Conservation (phyloP, 2,329 filamentous ascomycete genomes). For the Pseudogymnoascus sp. region DNA sequence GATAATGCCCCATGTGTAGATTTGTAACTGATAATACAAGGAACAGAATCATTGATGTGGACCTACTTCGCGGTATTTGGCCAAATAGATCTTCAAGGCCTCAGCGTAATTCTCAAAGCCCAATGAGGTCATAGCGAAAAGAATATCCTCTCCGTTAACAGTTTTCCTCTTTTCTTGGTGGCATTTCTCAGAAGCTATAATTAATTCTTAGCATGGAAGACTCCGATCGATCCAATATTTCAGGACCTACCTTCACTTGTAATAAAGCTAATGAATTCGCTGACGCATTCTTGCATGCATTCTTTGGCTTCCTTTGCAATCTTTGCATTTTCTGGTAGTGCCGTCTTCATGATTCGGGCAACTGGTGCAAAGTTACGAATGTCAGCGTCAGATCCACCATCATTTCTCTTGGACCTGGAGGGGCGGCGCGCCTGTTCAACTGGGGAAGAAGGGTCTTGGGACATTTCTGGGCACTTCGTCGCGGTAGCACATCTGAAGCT, state of each 20-base stretch:
- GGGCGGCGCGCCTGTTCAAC: constrained; percentile 43
- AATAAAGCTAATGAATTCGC: constrained; percentile 99
- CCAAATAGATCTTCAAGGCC: constrained; percentile 94
- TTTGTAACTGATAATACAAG: not conserved
- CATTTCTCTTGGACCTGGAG: constrained; percentile 33
- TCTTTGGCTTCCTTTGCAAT: constrained; percentile 99
- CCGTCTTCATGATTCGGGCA: constrained; percentile 97
- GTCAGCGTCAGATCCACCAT: constrained; percentile 65
- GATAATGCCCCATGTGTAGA: constrained; percentile 29
- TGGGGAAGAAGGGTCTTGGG: constrained; percentile 47
- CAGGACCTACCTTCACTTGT: constrained; percentile 80
- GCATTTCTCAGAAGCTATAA: constrained; percentile 90
- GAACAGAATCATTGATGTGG: constrained; percentile 10
- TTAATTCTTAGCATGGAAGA: constrained; percentile 21
- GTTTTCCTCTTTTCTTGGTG: constrained; percentile 99
- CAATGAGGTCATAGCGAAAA: constrained; percentile 98
- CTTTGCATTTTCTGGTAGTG: constrained; percentile 95
- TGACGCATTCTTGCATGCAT: constrained; percentile 99
- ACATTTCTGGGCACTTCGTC: constrained; percentile 41
- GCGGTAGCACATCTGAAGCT: constrained; percentile 14
- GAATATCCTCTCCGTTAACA: constrained; percentile 95
- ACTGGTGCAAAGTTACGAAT: constrained; percentile 93
- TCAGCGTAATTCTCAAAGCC: constrained; percentile 99
- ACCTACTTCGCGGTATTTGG: constrained; percentile 95
- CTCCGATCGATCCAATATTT: constrained; percentile 13